Percentiles rank a stretch among this genome's conserved stretches.
phyloP scores from a whole-genome alignment of 2,329 filamentous ascomycete species.

The Rhytidhysteron rufulum region DNA sequence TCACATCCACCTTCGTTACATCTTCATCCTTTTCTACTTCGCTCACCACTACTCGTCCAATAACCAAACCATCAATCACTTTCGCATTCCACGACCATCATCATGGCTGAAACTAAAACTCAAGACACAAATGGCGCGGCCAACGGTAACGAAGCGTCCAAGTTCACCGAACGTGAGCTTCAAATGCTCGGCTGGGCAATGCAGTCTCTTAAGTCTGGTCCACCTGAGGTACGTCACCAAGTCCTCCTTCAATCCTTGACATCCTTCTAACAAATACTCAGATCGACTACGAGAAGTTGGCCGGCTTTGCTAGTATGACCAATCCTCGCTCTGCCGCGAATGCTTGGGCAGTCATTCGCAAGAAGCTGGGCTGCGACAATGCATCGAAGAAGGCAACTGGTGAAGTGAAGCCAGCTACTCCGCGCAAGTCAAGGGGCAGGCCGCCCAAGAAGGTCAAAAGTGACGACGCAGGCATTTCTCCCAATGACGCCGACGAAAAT shows the following conservation, averaged over 20 bases:
- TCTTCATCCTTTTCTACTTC: neutral
- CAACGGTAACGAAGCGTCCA: constrained; percentile 3
- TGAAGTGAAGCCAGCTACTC: constrained; percentile 13
- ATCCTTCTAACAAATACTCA: constrained; percentile 6
- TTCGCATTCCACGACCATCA: too few relatives aligned
- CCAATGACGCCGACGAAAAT: neutral
- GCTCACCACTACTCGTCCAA: neutral
- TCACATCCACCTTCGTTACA: neutral
- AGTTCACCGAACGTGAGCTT: constrained; percentile 34
- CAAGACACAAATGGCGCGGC: neutral
- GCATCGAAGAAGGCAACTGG: constrained; percentile 12
- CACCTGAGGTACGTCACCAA: constrained; percentile 23
- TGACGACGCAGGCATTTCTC: constrained; percentile 23
- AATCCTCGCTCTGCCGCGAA: constrained; percentile 36
- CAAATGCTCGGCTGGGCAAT: constrained; percentile 33
- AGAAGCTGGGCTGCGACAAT: constrained; percentile 18
- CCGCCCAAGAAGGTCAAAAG: constrained; percentile 21
- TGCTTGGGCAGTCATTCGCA: constrained; percentile 33
- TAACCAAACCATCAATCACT: too few relatives aligned
- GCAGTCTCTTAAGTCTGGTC: constrained; percentile 34
- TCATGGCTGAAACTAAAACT: too few relatives aligned
- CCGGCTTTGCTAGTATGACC: constrained; percentile 30
- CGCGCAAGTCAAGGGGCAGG: constrained; percentile 27
- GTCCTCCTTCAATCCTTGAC: too few relatives aligned
- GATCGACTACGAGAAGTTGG: constrained; percentile 37